These are phyloP conservation scores for Nidularia pulvinata DNA, from an alignment of 768 basidiomycete genomes.

Conservation along the genomic window DNA sequence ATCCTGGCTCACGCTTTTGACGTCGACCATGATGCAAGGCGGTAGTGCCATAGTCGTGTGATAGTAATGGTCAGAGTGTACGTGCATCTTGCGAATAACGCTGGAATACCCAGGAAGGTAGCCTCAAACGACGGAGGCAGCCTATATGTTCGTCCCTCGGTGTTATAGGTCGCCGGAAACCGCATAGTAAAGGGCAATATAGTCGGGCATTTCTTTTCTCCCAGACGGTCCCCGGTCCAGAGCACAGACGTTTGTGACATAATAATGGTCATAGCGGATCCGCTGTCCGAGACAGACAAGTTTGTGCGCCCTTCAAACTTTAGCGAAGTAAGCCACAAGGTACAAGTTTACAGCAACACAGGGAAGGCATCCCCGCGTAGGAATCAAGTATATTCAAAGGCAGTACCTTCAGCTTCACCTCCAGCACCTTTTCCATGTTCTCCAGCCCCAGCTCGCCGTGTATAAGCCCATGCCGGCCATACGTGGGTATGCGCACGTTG, in stretches of 20 bases:
- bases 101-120: constrained; percentile 25
- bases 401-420: constrained; percentile 35
- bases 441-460: constrained; percentile 32
- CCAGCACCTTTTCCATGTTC: constrained; percentile 21
- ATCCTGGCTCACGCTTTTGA: constrained; percentile 28
- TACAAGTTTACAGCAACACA: not conserved
- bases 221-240: constrained; percentile 19
- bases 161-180: constrained; percentile 28
- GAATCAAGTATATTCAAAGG: not conserved
- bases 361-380: not conserved
- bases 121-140: constrained; percentile 39
- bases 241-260: constrained; percentile 23
- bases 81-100: constrained; percentile 27
- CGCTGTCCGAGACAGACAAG: constrained; percentile 31
- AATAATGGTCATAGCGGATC: constrained; percentile 20
- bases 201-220: constrained; percentile 26
- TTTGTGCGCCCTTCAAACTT: constrained; percentile 33
- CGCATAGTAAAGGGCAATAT: constrained; percentile 32
- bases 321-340: not conserved
- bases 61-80: constrained; percentile 30
- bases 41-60: constrained; percentile 23
- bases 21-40: constrained; percentile 28
- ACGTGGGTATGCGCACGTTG: constrained; percentile 24
- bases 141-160: constrained; percentile 21
- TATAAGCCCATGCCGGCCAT: constrained; percentile 29